phyloP scores from a whole-genome alignment of 2,329 filamentous ascomycete species.

The Verruconis gallopava region DNA sequence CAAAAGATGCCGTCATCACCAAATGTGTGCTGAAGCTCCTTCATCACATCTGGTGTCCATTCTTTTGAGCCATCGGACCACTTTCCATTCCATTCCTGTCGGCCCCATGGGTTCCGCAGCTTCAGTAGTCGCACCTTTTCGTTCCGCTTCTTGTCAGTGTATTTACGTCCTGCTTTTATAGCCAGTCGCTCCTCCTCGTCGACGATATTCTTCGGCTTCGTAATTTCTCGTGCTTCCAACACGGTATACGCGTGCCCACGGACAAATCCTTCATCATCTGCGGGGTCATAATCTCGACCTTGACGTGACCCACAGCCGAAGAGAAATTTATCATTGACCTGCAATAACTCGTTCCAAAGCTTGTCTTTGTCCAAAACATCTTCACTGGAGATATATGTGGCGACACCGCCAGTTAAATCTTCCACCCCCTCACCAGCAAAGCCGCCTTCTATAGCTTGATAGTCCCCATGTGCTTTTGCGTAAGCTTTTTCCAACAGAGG shows the following conservation, averaged over 20 bases:
- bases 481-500: conserved; percentile 71
- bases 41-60: conserved; percentile 69
- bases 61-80: conserved; percentile 74
- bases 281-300: conserved; percentile 39
- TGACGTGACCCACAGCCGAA: conserved; percentile 46
- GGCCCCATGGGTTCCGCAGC: conserved; percentile 60
- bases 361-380: conserved; percentile 64
- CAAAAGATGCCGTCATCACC: conserved; percentile 56
- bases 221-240: conserved; percentile 41
- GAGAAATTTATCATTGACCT: conserved; percentile 67
- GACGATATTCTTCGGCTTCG: conserved; percentile 5
- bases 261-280: conserved; percentile 29
- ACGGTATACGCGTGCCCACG: conserved; percentile 42
- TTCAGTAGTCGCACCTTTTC: conserved; percentile 41
- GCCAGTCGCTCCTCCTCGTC: conserved; percentile 5
- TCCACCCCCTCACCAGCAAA: conserved; percentile 49
- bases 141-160: conserved; percentile 9
- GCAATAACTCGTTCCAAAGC: conserved; percentile 69
- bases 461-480: conserved; percentile 74
- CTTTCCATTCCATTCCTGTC: conserved; percentile 60
- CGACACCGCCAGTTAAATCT: conserved; percentile 53
- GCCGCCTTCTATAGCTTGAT: conserved; percentile 58
- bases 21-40: conserved; percentile 57
- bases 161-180: conserved; percentile 1
- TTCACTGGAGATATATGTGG: conserved; percentile 51